These are phyloP conservation scores for Trametes cubensis DNA, from an alignment of 768 basidiomycete genomes.

Conservation along the genomic window DNA sequence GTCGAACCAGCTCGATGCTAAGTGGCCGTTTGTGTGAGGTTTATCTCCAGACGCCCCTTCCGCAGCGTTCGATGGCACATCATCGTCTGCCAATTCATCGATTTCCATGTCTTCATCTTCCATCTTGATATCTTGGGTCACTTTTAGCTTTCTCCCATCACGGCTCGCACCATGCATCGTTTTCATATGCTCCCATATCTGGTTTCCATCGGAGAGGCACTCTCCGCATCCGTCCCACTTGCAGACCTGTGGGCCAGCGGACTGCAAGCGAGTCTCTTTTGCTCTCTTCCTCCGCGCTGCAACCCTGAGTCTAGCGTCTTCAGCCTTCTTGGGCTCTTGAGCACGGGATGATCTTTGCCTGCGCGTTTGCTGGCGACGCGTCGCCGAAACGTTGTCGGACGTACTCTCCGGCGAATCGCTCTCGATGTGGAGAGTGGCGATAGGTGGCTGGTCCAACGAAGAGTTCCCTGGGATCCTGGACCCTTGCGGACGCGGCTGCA, in stretches of 20 bases:
- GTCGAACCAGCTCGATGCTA: background rate
- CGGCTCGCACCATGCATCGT: background rate
- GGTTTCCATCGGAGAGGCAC: background rate
- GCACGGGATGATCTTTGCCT: background rate
- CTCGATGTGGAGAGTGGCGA: no score
- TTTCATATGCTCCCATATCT: slow-evolving; percentile 13
- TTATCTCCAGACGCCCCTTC: no score
- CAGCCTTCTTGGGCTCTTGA: background rate
- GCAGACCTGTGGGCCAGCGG: background rate
- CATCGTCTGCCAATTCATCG: background rate
- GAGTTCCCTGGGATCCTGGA: no score
- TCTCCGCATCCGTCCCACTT: slow-evolving; percentile 3
- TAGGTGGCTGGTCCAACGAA: no score
- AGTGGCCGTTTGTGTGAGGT: no score
- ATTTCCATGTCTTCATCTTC: slow-evolving; percentile 1
- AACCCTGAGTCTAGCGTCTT: background rate
- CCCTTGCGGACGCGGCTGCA: no score
- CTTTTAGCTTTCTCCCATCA: background rate
- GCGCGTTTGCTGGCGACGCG: no score
- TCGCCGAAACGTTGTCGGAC: no score
- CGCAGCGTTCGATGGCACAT: background rate
- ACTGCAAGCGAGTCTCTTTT: no score
- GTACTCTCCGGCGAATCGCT: no score
- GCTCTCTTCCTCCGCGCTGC: no score
- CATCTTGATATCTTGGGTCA: background rate